Percentiles rank a stretch among this genome's conserved stretches.
Conservation (phyloP, 1,284 basidiomycete genomes). For the Inonotus obliquus region DNA sequence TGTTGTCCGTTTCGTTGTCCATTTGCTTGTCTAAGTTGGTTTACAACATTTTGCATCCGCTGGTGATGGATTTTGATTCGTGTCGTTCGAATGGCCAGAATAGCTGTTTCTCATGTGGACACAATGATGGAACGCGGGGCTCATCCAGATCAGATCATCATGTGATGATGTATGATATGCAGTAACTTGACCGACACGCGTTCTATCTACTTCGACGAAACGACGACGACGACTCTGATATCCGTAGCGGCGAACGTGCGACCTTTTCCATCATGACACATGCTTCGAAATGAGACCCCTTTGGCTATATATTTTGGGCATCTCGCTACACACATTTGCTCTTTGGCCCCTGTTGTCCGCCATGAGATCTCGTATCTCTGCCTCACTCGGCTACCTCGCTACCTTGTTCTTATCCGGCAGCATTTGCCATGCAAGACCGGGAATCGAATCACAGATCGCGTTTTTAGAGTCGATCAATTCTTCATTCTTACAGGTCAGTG, state of each 20-base stretch:
- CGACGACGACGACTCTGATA: not conserved
- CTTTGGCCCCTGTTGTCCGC: not conserved
- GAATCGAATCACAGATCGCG: constrained; percentile 35
- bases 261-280: not conserved
- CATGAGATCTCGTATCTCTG: not conserved
- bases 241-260: not conserved
- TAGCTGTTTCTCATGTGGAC: no score
- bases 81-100: no score
- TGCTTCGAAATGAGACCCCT: not conserved
- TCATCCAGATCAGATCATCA: no score
- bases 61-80: no score
- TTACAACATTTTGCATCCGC: no score
- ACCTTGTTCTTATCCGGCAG: constrained; percentile 1
- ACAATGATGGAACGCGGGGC: no score
- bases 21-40: no score
- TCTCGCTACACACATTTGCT: not conserved
- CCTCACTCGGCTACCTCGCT: not conserved
- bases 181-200: not conserved
- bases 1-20: not conserved
- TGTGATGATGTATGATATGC: no score
- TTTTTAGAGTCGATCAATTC: constrained; percentile 38
- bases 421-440: constrained; percentile 22
- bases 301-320: not conserved
- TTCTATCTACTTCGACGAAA: not conserved
- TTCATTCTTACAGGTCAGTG: constrained; percentile 28